Percentiles rank a stretch among this genome's conserved stretches.
Conservation (phyloP, 768 basidiomycete species). For the Amylocystis lapponica region DNA sequence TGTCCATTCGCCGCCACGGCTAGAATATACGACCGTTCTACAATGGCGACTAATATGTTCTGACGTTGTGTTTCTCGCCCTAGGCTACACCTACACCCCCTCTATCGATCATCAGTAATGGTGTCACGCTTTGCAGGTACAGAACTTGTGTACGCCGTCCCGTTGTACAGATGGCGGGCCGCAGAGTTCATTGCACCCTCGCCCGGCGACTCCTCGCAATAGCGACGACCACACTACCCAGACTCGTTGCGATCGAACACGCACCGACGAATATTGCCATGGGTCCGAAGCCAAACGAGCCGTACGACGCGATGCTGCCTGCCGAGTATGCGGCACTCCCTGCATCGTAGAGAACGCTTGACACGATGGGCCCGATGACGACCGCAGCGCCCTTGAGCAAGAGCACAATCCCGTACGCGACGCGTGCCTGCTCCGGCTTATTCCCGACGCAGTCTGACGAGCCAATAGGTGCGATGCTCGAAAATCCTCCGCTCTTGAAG, state of each 20-base stretch:
- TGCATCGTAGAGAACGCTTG: constrained; percentile 16
- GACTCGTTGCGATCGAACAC: constrained; percentile 14
- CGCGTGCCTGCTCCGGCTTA: constrained; percentile 16
- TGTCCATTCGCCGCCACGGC: no score
- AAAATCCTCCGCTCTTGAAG: constrained; percentile 20
- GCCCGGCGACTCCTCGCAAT: no score
- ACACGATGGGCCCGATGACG: constrained; percentile 16
- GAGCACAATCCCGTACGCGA: constrained; percentile 12
- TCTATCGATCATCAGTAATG: no score
- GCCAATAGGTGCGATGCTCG: constrained; percentile 11
- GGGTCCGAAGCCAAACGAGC: constrained; percentile 15
- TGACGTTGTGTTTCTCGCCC: no score
- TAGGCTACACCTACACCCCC: no score
- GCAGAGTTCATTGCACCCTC: no score
- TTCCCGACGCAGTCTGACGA: constrained; percentile 15
- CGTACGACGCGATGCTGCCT: constrained; percentile 13
- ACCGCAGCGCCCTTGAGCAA: constrained; percentile 18
- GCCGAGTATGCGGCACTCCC: constrained; percentile 11
- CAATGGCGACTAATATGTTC: no score
- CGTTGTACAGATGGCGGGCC: no score
- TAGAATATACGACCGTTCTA: no score
- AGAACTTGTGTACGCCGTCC: no score
- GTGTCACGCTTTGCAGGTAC: no score
- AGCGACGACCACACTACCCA: constrained; percentile 13
- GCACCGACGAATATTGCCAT: constrained; percentile 20